Base-by-base conservation (phyloP, 2,329 filamentous ascomycete species). In the Fusarium equiseti region DNA sequence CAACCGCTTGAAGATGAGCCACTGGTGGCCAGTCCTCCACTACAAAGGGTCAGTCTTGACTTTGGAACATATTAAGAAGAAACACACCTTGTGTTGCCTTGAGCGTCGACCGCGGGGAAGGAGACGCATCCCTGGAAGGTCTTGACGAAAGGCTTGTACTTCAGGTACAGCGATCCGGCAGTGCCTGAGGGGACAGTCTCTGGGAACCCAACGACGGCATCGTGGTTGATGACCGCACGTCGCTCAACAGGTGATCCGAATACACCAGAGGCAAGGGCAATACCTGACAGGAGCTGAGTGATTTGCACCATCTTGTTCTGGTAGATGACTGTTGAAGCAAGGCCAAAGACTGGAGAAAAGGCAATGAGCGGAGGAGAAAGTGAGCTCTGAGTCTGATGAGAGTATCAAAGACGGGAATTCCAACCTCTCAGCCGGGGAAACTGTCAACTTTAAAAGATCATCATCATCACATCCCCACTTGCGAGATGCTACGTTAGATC, bases 41-140 rank as follows among this genome's bases (percentile, higher is more conserved):
- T 75, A 26, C 18, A 8, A 32, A 15, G 29, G 11, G n/a, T 71
- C 38, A 71, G 53, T 32, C 10, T 44, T 15, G 10, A 15, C 42
- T 26, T 26, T 54, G 7, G 16, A 9, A 15, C 9, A 35, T 8
- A 4, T n/a, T 20, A n/a, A 18, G 12, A 43, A 11, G 27, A 13
- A 6, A 54, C 51, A 48, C 65, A 76, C 73, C 70, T 79, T 18
- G 86, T 89, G 70, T 90, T 83, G 4, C 89, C 89, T 0, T 79
- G 77, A 1, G 82, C 82, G 66, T 91, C 86, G 2, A 91, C 88
- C 2, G 85, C 88, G 1, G 89, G 88, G 73, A 89, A 91, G 0
- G 88, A 87, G 11, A 90, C 89, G 61, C 89, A 91, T 62, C 89
- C 89, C 70, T 87, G 87, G 31, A 83, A 81, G 8, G 90, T 84